Conservation (phyloP, 768 basidiomycete genomes). For the Hericium rajendrae region DNA sequence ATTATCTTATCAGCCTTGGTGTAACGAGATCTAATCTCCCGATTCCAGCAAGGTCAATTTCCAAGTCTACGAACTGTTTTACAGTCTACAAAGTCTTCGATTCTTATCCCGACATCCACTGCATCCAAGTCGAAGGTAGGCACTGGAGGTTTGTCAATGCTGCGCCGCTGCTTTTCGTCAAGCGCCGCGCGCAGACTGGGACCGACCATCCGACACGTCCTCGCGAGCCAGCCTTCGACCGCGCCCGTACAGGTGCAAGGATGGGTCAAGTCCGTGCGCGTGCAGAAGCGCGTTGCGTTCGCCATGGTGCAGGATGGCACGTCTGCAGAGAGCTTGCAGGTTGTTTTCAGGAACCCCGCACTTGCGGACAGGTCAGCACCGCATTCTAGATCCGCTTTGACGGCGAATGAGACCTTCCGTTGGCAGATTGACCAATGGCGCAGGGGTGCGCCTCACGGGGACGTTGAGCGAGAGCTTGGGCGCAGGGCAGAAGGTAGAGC, state of each 20-base stretch:
- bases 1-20: too few species aligned
- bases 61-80: too few species aligned
- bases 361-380: constrained; percentile 24
- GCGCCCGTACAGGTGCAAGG: constrained; percentile 44
- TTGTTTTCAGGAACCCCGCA: constrained; percentile 48
- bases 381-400: too few species aligned
- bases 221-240: not conserved
- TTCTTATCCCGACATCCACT: too few species aligned
- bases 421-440: constrained; percentile 41
- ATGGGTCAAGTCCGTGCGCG: constrained; percentile 80
- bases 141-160: too few species aligned
- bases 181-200: not conserved
- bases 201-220: constrained; percentile 12
- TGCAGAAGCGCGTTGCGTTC: constrained; percentile 85
- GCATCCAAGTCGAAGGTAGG: too few species aligned
- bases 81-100: too few species aligned
- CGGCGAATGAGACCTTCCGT: too few species aligned
- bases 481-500: constrained; percentile 40
- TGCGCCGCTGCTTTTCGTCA: too few species aligned
- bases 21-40: too few species aligned
- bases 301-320: constrained; percentile 79
- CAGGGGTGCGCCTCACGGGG: constrained; percentile 43
- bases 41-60: too few species aligned
- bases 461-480: constrained; percentile 38
- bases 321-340: constrained; percentile 59